Conservation (phyloP, 2,329 filamentous ascomycete species). For the Monosporascus sp. region DNA sequence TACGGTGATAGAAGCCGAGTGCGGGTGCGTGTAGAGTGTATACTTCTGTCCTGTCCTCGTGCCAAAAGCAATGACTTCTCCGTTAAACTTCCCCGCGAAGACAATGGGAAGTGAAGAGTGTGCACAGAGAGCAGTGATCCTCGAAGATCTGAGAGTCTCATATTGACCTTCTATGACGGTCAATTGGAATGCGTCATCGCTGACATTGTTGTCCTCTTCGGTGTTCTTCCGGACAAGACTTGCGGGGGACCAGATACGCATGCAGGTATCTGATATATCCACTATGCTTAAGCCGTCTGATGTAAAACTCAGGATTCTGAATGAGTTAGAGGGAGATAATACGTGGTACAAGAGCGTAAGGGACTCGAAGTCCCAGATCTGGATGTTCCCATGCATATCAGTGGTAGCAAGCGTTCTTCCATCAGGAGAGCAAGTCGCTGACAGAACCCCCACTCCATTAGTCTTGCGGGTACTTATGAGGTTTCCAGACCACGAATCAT, state of each 20-base stretch:
- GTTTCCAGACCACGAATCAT: constrained; percentile 12
- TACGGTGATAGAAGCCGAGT: constrained; percentile 4
- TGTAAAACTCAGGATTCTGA: constrained; percentile 14
- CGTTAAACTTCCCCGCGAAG: constrained; percentile 12
- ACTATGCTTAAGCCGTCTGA: constrained; percentile 13
- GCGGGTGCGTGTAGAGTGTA: constrained; percentile 8
- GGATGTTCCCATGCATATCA: constrained; percentile 9
- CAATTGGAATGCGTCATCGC: constrained; percentile 6
- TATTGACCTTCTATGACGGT: constrained; percentile 7
- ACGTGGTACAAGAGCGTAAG: constrained; percentile 14
- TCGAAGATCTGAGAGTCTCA: constrained; percentile 5
- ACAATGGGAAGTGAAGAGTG: constrained; percentile 9
- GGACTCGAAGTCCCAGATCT: constrained; percentile 19
- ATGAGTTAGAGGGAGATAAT: constrained; percentile 5
- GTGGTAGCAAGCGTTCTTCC: constrained; percentile 15
- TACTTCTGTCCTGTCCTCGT: constrained; percentile 5
- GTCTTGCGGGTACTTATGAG: constrained; percentile 3
- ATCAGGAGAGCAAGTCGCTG: constrained; percentile 12
- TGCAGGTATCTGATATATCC: constrained; percentile 15
- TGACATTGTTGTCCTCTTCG: constrained; percentile 14
- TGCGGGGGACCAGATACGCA: constrained; percentile 18
- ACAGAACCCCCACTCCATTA: constrained; percentile 5
- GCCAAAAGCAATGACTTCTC: constrained; percentile 7
- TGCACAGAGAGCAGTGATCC: constrained; percentile 9
- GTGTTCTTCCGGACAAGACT: constrained; percentile 13